Base-by-base conservation (phyloP, 768 basidiomycete genomes). In the Mycena vulgaris region DNA sequence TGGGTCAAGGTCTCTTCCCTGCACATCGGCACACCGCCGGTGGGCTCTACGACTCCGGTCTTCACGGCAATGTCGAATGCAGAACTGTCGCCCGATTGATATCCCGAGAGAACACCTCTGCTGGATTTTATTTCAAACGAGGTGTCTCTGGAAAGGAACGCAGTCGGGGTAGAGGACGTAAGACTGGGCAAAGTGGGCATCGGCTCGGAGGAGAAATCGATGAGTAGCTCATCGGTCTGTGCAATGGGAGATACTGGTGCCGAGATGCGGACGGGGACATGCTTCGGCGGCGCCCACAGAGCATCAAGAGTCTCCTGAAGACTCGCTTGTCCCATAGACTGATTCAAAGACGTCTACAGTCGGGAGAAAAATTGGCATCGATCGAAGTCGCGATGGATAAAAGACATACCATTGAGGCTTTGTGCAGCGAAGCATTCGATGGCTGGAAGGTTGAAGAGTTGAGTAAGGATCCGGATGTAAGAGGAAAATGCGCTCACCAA, bases 231-330 rank as follows among this genome's bases (percentile, higher is more conserved):
- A 47, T 40, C 45, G 27, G 11, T 39, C n/a, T 42, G 6, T 4
- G 51, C n/a, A 27, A 51, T 52, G 42, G 62, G 72, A 21, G 72
- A 57, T 9, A 51, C 42, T 28, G 65, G 72, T 11, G 63, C 69
- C 2, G 70, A 68, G 55, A 74, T 63, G 59, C 69, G 73, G 49
- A 74, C 58, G 19, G 59, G 28, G 35, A 58, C 60, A 28, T 31
- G 33, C 40, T 71, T 68, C 3, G 70, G 58, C n/a, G 73, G 69
- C 42, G 69, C 70, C 69, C 69, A 74, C 0, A 70, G 48, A 42
- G 69, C 61, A 56, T 74, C 69, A 23, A 70, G 64, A 25, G 60
- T 42, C 47, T 70, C 69, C 27, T 74, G 69, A 10, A 74, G 66
- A 39, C 66, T 69, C 13, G 48, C 25, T 30, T 57, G 28, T 10